phyloP scores from a whole-genome alignment of 2,329 filamentous ascomycete species.

The Fusarium coffeatum region DNA sequence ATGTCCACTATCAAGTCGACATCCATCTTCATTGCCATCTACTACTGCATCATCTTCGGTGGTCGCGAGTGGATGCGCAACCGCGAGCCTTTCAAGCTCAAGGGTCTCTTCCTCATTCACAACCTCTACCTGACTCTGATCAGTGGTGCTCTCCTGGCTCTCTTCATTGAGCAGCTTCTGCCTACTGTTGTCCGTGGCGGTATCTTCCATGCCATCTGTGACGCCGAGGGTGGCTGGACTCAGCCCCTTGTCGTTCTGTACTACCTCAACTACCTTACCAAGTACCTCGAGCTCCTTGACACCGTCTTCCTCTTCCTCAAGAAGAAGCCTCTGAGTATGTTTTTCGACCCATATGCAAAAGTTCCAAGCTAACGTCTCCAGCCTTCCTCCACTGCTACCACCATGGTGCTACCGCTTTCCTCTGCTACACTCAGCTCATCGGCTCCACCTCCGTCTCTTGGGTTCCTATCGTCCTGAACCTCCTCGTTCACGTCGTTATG shows the following conservation, averaged over 20 bases:
- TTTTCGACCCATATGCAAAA: background rate
- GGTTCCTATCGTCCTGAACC: constrained; percentile 92
- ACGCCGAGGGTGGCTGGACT: constrained; percentile 86
- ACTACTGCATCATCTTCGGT: constrained; percentile 94
- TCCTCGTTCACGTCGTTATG: constrained; percentile 97
- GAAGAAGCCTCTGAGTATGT: constrained; percentile 90
- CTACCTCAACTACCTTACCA: constrained; percentile 98
- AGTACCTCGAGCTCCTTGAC: constrained; percentile 95
- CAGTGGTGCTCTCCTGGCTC: constrained; percentile 80
- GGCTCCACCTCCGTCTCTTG: constrained; percentile 93
- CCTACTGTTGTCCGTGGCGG: constrained; percentile 84
- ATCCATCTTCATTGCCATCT: constrained; percentile 81
- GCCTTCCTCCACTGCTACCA: constrained; percentile 99
- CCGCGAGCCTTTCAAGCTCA: constrained; percentile 86
- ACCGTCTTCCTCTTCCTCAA: constrained; percentile 98
- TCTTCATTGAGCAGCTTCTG: constrained; percentile 92
- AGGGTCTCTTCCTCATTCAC: constrained; percentile 91
- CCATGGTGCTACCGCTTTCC: constrained; percentile 94
- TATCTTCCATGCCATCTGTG: constrained; percentile 90
- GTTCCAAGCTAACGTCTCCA: constrained; percentile 52
- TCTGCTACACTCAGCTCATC: constrained; percentile 97
- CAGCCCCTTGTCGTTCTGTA: constrained; percentile 93
- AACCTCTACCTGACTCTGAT: constrained; percentile 93
- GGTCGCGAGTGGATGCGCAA: constrained; percentile 93
- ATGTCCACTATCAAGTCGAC: constrained; percentile 92